Evolutionary conservation across 1,284 basidiomycete species (phyloP), one percentile per base, ranked within the genome.

Genomic region (Fistulinella staudtii): DNA sequence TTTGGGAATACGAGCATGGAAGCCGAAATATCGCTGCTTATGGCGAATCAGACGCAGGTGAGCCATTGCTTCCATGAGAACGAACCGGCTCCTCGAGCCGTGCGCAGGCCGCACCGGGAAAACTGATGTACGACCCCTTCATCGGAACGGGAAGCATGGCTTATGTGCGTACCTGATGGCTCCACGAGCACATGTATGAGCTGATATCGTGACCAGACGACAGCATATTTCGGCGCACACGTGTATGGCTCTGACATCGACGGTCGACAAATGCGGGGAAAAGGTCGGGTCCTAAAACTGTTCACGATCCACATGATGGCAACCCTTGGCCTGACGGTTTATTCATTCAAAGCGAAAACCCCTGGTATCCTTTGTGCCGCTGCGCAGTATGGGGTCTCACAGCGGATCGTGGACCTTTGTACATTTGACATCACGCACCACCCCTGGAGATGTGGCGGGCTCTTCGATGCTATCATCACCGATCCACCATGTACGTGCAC

Each of bases 1-100:
- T 98, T 85, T 61, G 95, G 96, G 8, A 99, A 96, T 56, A 99
- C 96, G 0, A 91, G 89, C 55, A 99, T 99, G 96, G 94, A 98
- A 57, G 82, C 93, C 1, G 93, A 97, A 61, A 87, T 97, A 52
- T 93, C 91, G 2, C 71, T 99, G 34, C 66, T 98, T 28, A 96
- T 98, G 92, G 93, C 94, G 7, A 94, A 93, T 55, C 96, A 99
- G 68, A 85, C 93, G 0, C 70, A 95, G 58, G 93, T 89, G 23
- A 24, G 52, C 29, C 49, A 18, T 15, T 13, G 23, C 31, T 8
- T 17, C n/a, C 20, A 41, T 36, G 15, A 11, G 5, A 22, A 13
- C 18, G 24, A 18, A 43, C 22, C 18, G 15, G n/a, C 34, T 8
- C 2, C 23, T 14, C 31, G 17, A 42, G 2, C 36, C n/a, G 21